Conservation (phyloP, 2,329 filamentous ascomycete genomes). For the Aureobasidium sp. region DNA sequence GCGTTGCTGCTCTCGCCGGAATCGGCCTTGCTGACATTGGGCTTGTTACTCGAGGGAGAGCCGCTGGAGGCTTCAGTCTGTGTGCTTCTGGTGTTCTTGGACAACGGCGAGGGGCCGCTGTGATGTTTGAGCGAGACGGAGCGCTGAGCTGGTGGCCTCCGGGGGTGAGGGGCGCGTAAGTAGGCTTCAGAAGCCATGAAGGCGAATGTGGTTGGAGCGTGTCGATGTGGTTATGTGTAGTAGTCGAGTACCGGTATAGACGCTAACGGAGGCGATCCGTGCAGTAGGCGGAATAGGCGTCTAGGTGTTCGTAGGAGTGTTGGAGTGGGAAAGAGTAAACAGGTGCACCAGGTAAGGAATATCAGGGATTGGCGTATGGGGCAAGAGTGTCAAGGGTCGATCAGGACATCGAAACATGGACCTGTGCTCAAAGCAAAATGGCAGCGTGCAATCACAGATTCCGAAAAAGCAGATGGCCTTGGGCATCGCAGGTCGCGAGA, state of each 20-base stretch:
- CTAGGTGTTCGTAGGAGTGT: background rate
- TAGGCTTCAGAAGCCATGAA: background rate
- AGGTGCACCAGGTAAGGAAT: background rate
- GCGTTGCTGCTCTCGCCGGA: slow-evolving; percentile 46
- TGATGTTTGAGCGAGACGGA: slow-evolving; percentile 40
- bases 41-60: slow-evolving; percentile 34
- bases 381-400: background rate
- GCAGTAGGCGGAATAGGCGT: background rate
- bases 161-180: slow-evolving; percentile 25
- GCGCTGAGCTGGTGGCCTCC: slow-evolving; percentile 36
- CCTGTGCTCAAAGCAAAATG: slow-evolving; percentile 3
- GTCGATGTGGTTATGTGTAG: background rate
- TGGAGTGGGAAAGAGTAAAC: background rate
- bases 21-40: slow-evolving; percentile 32
- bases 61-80: slow-evolving; percentile 18
- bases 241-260: background rate
- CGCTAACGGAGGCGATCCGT: background rate
- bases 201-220: background rate
- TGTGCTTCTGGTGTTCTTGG: slow-evolving; percentile 8
- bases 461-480: slow-evolving; percentile 8
- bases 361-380: background rate
- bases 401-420: background rate
- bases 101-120: slow-evolving; percentile 16
- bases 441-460: background rate
- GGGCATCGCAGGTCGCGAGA: slow-evolving; percentile 13